Conservation (phyloP, 192 early-diverging fungal species). For the Gorgonomyces haynaldii region DNA sequence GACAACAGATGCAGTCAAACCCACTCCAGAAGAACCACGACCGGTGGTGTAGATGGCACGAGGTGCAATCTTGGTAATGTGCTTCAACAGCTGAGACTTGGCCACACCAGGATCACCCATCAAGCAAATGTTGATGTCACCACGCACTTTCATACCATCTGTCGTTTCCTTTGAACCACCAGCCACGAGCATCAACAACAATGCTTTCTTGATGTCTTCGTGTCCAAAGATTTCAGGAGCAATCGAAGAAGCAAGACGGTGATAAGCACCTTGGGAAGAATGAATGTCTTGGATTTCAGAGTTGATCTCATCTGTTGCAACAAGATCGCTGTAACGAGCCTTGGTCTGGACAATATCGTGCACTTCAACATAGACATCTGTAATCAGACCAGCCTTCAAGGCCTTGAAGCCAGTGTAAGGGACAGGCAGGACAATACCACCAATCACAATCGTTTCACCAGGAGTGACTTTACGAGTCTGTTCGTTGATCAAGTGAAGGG, state of each 20-base stretch:
- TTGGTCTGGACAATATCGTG: conserved; percentile 79
- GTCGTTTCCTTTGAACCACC: conserved; percentile 64
- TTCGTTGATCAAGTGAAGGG: conserved; percentile 75
- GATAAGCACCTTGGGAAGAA: conserved; percentile 63
- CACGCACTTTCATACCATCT: conserved; percentile 94
- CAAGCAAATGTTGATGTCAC: conserved; percentile 92
- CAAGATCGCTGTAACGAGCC: conserved; percentile 81
- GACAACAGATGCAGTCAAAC: conserved; percentile 88
- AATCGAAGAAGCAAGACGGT: conserved; percentile 59
- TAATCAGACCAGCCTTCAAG: conserved; percentile 78
- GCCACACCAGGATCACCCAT: conserved; percentile 99
- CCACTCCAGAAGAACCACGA: conserved; percentile 87
- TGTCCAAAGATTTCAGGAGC: conserved; percentile 89
- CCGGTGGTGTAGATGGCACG: conserved; percentile 96
- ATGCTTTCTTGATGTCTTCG: conserved; percentile 85
- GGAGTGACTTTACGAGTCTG: conserved; percentile 70
- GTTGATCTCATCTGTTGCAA: conserved; percentile 17
- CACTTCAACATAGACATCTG: conserved; percentile 89
- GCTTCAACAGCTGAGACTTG: conserved; percentile 94
- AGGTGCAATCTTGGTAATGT: conserved; percentile 86
- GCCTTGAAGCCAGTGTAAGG: conserved; percentile 90
- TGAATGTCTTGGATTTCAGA: conserved; percentile 22
- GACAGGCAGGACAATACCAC: conserved; percentile 82
- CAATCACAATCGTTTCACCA: conserved; percentile 73
- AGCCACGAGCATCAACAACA: conserved; percentile 75